Conservation (phyloP, 139 green algal species). For the Tetradesmus obliquus region DNA sequence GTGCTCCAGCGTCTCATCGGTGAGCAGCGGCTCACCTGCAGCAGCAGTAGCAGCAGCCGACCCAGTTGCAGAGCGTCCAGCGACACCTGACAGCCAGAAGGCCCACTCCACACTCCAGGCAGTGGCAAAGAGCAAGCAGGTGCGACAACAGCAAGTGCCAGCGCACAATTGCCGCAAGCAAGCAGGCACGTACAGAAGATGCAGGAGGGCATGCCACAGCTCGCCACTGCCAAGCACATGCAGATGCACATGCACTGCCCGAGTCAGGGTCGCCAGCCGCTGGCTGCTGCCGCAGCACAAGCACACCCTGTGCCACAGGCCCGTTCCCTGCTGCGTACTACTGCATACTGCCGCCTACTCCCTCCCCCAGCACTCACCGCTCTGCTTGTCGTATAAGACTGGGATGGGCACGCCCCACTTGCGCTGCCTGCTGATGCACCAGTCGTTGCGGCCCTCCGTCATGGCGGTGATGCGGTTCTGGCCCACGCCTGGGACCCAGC, state of each 20-base stretch:
- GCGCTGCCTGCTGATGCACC: slow-evolving; percentile 98
- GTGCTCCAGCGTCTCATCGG: slow-evolving; percentile 88
- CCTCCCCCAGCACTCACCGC: slow-evolving; percentile 49
- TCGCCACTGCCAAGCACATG: too few species aligned
- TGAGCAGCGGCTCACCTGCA: slow-evolving; percentile 93
- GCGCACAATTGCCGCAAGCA: neutral
- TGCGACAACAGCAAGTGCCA: neutral
- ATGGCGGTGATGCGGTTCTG: slow-evolving; percentile 92
- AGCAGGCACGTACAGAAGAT: too few species aligned
- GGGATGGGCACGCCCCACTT: slow-evolving; percentile 99
- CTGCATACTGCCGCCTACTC: neutral
- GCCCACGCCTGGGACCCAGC: slow-evolving; percentile 86
- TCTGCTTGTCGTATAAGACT: slow-evolving; percentile 96
- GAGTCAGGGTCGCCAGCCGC: too few species aligned
- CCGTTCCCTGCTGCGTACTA: neutral
- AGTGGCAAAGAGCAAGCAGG: neutral
- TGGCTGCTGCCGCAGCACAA: too few species aligned
- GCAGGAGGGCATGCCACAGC: too few species aligned
- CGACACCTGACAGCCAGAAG: neutral
- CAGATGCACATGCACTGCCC: too few species aligned
- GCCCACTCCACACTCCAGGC: neutral
- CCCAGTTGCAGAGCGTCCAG: neutral
- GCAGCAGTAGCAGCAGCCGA: neutral
- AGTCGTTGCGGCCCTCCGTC: slow-evolving; percentile 92
- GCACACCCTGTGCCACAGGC: neutral